Base-by-base conservation (phyloP, 1,139 yeast genomes). In the Zygosaccharomyces sapae region DNA sequence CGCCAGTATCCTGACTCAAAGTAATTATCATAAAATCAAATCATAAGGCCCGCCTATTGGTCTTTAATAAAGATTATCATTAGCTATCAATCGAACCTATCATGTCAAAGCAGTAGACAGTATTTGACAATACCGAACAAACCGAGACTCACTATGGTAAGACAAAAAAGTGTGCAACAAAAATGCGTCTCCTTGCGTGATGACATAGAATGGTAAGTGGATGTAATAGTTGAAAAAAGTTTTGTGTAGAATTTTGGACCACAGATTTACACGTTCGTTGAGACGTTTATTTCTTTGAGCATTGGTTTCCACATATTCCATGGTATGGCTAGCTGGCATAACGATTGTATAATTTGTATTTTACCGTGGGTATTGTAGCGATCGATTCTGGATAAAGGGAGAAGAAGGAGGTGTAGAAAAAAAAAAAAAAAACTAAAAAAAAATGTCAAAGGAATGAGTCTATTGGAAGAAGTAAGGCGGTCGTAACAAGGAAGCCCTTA, bases 151-250 rank as follows among this genome's bases (percentile, higher is more conserved):
- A 68, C 58, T 10, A 69, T 49, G 5, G 61, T 54, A 24, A 70
- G 52, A 48, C 67, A n/a, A 67, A 46, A 68, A 63, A 3, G 59
- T 48, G 50, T 70, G 73, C 13, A 70, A 50, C n/a, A 66, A 49
- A 38, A 68, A 67, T 2, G 74, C 70, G 46, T 71, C 74, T 42
- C 63, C 65, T 5, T 65, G 54, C 22, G 72, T 68, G 73, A 71
- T 68, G 43, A 71, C 48, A 48, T 70, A 70, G 53, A 63, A 70
- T 20, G 75, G 75, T 39, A 70, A 53, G 52, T 71, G 73, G 30
- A 70, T 64, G 46, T 70, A 70, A 50, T 71, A 71, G 45, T 65
- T 68, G 74, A 74, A 71, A 50, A 68, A 69, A 16, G 67, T 45
- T 33, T 55, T 61, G 22, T 54, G 55, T 10, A 61, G 48, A 19